Conservation (phyloP, 306 rosid genomes). For the Gastrolobium villosum region DNA sequence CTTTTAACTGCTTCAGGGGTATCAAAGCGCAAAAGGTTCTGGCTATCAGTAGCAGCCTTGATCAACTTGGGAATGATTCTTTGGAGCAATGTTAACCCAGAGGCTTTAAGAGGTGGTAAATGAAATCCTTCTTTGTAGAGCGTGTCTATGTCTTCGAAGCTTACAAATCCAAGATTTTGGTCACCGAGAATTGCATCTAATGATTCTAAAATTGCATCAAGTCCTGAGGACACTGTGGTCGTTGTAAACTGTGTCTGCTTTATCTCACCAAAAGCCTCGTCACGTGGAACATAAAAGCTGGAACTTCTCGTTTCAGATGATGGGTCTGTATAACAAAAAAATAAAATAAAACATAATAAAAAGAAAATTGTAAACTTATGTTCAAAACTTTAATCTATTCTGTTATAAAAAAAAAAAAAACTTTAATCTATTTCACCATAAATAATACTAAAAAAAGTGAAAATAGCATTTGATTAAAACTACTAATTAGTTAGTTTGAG, state of each 20-base stretch:
- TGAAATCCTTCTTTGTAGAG: constrained; percentile 59
- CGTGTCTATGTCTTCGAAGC: constrained; percentile 58
- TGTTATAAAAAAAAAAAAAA: too few relatives aligned
- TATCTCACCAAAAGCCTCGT: constrained; percentile 59
- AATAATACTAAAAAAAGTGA: too few relatives aligned
- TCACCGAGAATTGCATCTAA: constrained; percentile 48
- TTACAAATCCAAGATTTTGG: constrained; percentile 48
- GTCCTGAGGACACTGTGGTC: constrained; percentile 49
- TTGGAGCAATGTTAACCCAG: constrained; percentile 25
- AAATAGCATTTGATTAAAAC: too few relatives aligned
- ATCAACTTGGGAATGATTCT: constrained; percentile 50
- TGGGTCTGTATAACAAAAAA: constrained; percentile 49
- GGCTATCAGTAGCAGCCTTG: constrained; percentile 39
- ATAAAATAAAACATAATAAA: too few relatives aligned
- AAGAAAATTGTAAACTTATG: too few relatives aligned
- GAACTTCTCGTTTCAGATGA: constrained; percentile 48
- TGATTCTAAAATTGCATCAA: constrained; percentile 51
- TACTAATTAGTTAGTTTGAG: too few relatives aligned
- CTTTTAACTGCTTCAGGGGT: constrained; percentile 59
- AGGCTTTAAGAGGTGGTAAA: constrained; percentile 41
- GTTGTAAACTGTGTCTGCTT: constrained; percentile 56
- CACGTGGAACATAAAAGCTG: constrained; percentile 65
- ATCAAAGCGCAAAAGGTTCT: constrained; percentile 58
- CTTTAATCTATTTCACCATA: too few relatives aligned
- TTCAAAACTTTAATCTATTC: too few relatives aligned